Evolutionary conservation across 768 basidiomycete genomes (phyloP), one percentile per base, ranked within the genome.

Genomic region (Trametes coccinea): DNA sequence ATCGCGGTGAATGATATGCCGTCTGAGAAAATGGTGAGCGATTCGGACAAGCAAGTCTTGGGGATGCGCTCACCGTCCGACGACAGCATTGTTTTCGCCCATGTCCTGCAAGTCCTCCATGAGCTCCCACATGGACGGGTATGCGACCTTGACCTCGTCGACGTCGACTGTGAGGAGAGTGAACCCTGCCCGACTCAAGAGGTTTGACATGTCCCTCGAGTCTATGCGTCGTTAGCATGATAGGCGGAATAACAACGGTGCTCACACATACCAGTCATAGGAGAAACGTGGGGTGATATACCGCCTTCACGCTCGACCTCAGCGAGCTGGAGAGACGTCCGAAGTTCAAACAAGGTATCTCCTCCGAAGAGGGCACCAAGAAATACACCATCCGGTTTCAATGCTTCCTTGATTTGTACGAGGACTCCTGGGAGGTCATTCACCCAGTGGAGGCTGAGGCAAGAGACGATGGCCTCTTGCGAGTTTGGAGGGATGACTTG

Each of bases 61-160:
- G 41, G 56, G 16, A 5, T n/a, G 13, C 13, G 69, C 80, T 47
- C 62, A 92, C 88, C 93, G 79, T 68, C 91, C 93, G 34, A 95
- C 76, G 46, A 98, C 83, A 10, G 95, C 93, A 71, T 97, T 98
- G 51, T 84, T 86, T 72, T 99, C 97, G 17, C 97, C 97, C 97
- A 99, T 99, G 71, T 93, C 87, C 53, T 84, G 82, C n/a, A 99
- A 75, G 73, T 99, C 97, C 58, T 94, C 86, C 74, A 98, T 80
- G 13, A 99, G 82, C 70, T 98, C 96, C 89, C 91, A 98, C 83
- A 98, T 95, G 47, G 87, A 90, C 0, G 97, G 97, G 70, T 98
- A 99, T 6, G 83, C 83, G 40, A 98, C 86, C 65, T 84, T 86
- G 6, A 99, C 82, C 76, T 99, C 97, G 70, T 99, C 97, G 39